Base-by-base conservation (phyloP, 1,284 basidiomycete genomes). In the Sporisorium exsertum region DNA sequence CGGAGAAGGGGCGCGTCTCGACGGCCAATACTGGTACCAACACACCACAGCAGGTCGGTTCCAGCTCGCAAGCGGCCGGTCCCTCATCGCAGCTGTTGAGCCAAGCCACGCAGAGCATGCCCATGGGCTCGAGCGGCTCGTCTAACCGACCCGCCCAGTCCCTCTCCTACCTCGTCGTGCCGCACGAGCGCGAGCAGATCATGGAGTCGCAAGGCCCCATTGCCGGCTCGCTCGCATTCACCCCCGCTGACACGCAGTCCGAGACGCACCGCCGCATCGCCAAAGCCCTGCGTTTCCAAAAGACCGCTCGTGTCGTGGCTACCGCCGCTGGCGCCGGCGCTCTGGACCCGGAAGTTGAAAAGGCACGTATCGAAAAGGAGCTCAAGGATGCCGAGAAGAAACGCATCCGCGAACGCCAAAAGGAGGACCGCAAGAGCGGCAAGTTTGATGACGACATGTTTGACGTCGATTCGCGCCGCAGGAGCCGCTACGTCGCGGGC, bases 241-340 rank as follows among this genome's bases (percentile, higher is more conserved):
- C 92, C 12, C 94, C 94, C 0, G 93, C 93, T 10, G 92, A 92
- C 69, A 93, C 95, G 90, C 92, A 94, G 81, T 93, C 92, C 12
- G 92, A 93, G 83, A 94, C 93, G 29, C 94, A 96, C 86, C 90
- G 92, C 60, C 91, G 92, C 89, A 89, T 95, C 50, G 94, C 94
- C 7, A 91, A 92, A 59, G 92, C 92, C 20, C 92, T 95, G 88
- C 86, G 93, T 92, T 84, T 90, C 92, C 62, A 92, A 91, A 26
- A 90, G 91, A 66, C 87, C 92, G 79, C 91, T 89, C 68, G 91
- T 92, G 89, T 92, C 90, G 18, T 81, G 1, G 80, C 78, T 0
- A 64, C 68, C 15, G 49, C 61, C 13, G 78, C 79, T 8, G 68
- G 69, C 27, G 79, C 68, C 42, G 76, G 78, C 16, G 70, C 70